phyloP scores from a whole-genome alignment of 352 stramenopile species.

The Pythium coloratum region DNA sequence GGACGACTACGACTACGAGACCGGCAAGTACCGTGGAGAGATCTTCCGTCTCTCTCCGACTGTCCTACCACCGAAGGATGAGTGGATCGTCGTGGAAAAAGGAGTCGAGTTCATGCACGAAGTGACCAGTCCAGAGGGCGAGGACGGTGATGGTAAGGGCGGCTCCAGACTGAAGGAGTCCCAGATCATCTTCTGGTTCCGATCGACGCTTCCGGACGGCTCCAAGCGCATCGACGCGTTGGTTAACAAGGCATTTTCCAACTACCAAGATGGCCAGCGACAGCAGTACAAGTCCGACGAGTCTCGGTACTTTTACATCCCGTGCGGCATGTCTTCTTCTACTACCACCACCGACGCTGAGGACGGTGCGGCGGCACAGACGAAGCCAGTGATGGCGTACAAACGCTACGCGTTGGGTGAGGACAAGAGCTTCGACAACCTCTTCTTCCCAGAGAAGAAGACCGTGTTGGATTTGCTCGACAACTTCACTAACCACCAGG shows the following conservation, averaged over 20 bases:
- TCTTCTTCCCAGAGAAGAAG: not conserved
- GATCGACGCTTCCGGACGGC: slow-evolving; percentile 25
- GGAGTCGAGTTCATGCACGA: slow-evolving; percentile 39
- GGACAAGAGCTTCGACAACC: not conserved
- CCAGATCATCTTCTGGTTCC: slow-evolving; percentile 30
- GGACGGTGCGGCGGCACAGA: not conserved
- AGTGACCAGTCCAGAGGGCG: slow-evolving; percentile 15
- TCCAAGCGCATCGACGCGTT: slow-evolving; percentile 37
- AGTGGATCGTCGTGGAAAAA: slow-evolving; percentile 35
- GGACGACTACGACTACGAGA: slow-evolving; percentile 28
- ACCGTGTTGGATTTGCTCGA: not conserved
- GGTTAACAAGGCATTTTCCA: slow-evolving; percentile 33
- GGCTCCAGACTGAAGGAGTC: slow-evolving; percentile 23
- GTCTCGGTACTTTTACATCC: slow-evolving; percentile 48
- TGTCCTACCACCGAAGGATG: slow-evolving; percentile 25
- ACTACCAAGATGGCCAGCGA: slow-evolving; percentile 31
- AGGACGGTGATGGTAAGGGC: slow-evolving; percentile 13
- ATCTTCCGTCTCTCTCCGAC: slow-evolving; percentile 25
- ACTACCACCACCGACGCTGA: not conserved
- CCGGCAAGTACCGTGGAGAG: slow-evolving; percentile 23
- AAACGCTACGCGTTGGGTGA: slow-evolving; percentile 1
- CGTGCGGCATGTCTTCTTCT: slow-evolving; percentile 18
- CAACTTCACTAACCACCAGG: not conserved
- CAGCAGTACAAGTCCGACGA: slow-evolving; percentile 36
- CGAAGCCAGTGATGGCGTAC: not conserved